Percentiles rank a stretch among this genome's conserved stretches.
Conservation (phyloP, 441 rosid genomes). For the Erodium texanum region DNA sequence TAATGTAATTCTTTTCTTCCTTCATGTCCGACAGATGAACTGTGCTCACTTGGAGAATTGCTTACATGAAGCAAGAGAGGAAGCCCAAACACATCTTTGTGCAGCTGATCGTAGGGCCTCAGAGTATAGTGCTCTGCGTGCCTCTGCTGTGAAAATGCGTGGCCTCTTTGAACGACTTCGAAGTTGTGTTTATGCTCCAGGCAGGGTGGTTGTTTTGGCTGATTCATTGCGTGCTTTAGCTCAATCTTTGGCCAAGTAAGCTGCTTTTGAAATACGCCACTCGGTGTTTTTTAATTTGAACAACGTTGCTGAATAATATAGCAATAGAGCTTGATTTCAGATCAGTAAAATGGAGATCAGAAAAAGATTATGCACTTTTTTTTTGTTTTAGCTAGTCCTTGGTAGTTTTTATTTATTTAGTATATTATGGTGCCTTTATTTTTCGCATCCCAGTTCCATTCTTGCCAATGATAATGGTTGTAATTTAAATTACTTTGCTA, state of each 20-base stretch:
- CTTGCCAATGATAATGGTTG: conserved; percentile 15
- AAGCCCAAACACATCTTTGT: conserved; percentile 93
- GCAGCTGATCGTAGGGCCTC: conserved; percentile 91
- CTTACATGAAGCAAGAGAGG: conserved; percentile 97
- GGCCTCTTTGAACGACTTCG: conserved; percentile 78
- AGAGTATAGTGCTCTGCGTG: conserved; percentile 69
- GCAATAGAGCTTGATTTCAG: too few species aligned
- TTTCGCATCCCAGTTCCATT: conserved; percentile 1
- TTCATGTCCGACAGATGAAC: conserved; percentile 56
- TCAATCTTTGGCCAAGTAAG: conserved; percentile 87
- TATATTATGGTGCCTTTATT: background rate
- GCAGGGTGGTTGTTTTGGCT: conserved; percentile 62
- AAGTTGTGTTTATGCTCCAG: conserved; percentile 49
- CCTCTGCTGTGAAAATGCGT: conserved; percentile 78
- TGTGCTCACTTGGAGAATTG: conserved; percentile 97
- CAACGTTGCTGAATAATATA: background rate
- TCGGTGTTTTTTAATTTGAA: background rate
- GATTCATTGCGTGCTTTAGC: conserved; percentile 70
- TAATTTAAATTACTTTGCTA: conserved; percentile 16
- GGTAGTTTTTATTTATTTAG: background rate
- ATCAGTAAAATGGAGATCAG: too few species aligned
- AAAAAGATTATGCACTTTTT: background rate
- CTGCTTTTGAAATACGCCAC: conserved; percentile 17
- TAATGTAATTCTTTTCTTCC: background rate
- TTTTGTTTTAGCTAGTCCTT: background rate